phyloP scores from a whole-genome alignment of 129 eudicot species.

The Heracleum sosnowskyi region DNA sequence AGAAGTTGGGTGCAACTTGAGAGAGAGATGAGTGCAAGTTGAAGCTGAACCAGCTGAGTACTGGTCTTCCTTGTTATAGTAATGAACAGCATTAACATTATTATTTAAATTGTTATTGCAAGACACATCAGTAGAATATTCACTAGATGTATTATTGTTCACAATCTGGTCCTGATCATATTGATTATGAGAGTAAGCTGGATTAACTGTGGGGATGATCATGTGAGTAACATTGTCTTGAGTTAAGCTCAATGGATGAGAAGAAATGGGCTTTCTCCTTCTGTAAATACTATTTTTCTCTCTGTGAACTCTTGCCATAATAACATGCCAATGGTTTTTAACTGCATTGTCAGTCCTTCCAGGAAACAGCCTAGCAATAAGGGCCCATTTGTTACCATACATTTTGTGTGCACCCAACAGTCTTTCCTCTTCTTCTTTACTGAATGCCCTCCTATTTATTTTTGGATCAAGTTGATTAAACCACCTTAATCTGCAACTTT shows the following conservation, averaged over 20 bases:
- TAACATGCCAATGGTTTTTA: constrained; percentile 89
- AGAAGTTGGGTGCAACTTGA: constrained; percentile 7
- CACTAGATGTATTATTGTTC: constrained; percentile 9
- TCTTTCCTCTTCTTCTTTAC: constrained; percentile 73
- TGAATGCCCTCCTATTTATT: constrained; percentile 53
- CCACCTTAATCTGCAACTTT: constrained; percentile 91
- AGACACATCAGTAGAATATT: constrained; percentile 10
- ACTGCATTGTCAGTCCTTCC: constrained; percentile 87
- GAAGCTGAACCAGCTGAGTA: constrained; percentile 14
- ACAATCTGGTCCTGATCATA: not conserved
- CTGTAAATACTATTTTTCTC: constrained; percentile 30
- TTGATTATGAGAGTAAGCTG: not conserved
- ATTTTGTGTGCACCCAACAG: constrained; percentile 48
- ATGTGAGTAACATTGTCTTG: not conserved
- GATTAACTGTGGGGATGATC: not conserved
- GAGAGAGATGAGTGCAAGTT: constrained; percentile 29
- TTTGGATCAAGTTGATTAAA: constrained; percentile 80
- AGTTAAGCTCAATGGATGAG: not conserved
- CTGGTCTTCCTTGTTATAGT: not conserved
- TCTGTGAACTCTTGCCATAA: constrained; percentile 66
- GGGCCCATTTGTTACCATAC: constrained; percentile 84
- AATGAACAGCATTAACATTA: not conserved
- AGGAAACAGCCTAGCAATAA: constrained; percentile 60
- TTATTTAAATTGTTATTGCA: not conserved
- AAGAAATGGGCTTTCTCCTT: constrained; percentile 19